phyloP scores from a whole-genome alignment of 75 land plant species.

The Larix kaempferi region DNA sequence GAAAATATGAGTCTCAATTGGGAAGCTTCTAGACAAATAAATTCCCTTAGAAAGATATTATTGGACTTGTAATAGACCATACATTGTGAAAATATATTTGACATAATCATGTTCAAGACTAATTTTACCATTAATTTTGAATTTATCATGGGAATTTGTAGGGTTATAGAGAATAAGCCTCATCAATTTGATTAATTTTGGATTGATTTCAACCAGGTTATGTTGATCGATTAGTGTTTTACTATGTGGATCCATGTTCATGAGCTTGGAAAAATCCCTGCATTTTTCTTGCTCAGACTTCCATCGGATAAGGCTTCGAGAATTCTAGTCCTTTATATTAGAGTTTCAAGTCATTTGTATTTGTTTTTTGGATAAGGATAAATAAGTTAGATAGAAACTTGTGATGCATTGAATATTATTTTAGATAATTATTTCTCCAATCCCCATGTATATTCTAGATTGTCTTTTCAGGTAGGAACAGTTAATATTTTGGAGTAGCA shows the following conservation, averaged over 20 bases:
- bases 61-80: neutral
- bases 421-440: too few species aligned
- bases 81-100: constrained; percentile 37
- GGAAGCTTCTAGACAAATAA: constrained; percentile 4
- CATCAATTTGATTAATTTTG: constrained; percentile 5
- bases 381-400: neutral
- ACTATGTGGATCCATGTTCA: constrained; percentile 12
- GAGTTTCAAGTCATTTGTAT: neutral
- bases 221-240: constrained; percentile 14
- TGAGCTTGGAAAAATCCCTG: constrained; percentile 2
- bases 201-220: neutral
- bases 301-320: neutral
- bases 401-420: neutral
- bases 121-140: neutral
- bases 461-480: too few species aligned
- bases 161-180: neutral
- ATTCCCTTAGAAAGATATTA: neutral
- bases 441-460: too few species aligned
- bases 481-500: too few species aligned
- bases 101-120: constrained; percentile 39
- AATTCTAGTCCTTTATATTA: neutral
- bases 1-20: constrained; percentile 21
- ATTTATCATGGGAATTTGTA: neutral
- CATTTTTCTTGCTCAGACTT: too few species aligned
- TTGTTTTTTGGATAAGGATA: neutral